Conservation (phyloP, 192 early-diverging fungal genomes). For the Phycomyces blakesleeanus region DNA sequence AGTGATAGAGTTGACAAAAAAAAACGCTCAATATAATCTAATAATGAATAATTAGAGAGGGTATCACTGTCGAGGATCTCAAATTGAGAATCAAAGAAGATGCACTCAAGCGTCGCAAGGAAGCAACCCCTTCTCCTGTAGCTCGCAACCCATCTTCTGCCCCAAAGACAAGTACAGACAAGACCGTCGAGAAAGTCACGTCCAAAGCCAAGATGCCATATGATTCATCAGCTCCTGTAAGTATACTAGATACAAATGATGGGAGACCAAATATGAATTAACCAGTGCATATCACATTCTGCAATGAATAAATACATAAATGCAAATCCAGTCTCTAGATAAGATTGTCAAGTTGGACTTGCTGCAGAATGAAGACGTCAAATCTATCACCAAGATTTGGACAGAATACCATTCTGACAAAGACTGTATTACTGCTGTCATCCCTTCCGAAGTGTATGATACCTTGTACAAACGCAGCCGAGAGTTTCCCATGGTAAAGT, state of each 20-base stretch:
- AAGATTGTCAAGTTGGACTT: slow-evolving; percentile 38
- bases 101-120: slow-evolving; percentile 16
- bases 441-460: slow-evolving; percentile 29
- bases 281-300: too few species aligned
- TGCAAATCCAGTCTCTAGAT: slow-evolving; percentile 39
- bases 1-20: too few species aligned
- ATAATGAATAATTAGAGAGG: slow-evolving; percentile 18
- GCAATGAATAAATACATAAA: too few species aligned
- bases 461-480: slow-evolving; percentile 31
- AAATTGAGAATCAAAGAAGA: slow-evolving; percentile 26
- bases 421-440: slow-evolving; percentile 36
- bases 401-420: slow-evolving; percentile 33
- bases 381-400: slow-evolving; percentile 36
- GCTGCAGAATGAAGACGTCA: slow-evolving; percentile 29
- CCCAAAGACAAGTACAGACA: slow-evolving; percentile 2
- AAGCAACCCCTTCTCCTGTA: slow-evolving; percentile 4
- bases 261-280: too few species aligned
- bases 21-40: background rate
- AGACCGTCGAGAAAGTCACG: slow-evolving; percentile 7
- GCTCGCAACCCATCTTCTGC: slow-evolving; percentile 1
- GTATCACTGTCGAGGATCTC: slow-evolving; percentile 32
- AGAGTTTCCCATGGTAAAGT: slow-evolving; percentile 39
- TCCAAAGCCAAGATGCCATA: slow-evolving; percentile 27
- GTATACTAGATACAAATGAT: background rate
- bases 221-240: slow-evolving; percentile 38